Percentiles rank a stretch among this genome's conserved stretches.
Conservation (phyloP, 257 asterid species). For the Craterostigma plantagineum region DNA sequence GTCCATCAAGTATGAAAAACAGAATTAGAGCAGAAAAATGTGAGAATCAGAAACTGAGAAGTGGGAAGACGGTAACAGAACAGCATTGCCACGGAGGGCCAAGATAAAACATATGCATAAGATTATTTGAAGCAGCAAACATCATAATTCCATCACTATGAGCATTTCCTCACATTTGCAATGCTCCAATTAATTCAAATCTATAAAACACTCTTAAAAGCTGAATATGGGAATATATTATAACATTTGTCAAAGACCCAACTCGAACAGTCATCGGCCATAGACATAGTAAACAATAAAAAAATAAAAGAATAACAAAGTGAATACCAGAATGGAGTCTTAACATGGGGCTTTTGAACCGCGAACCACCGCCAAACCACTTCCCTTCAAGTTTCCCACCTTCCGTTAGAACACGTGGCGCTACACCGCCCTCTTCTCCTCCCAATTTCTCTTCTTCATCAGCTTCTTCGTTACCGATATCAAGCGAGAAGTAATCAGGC, state of each 20-base stretch:
- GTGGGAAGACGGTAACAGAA: too few species aligned
- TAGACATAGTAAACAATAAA: neutral
- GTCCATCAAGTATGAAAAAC: neutral
- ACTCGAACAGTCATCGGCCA: neutral
- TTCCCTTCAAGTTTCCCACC: slow-evolving; percentile 53
- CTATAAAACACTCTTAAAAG: neutral
- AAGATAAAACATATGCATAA: too few species aligned
- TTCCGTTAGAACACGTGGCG: slow-evolving; percentile 14
- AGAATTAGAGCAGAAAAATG: neutral
- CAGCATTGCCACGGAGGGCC: too few species aligned
- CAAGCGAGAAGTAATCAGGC: slow-evolving; percentile 73
- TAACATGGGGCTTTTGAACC: slow-evolving; percentile 76
- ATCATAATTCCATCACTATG: too few species aligned
- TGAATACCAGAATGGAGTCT: slow-evolving; percentile 74
- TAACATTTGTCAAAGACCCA: neutral
- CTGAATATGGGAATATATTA: too few species aligned
- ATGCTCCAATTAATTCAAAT: too few species aligned
- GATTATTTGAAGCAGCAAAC: too few species aligned
- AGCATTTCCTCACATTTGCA: too few species aligned
- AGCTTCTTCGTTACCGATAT: slow-evolving; percentile 10
- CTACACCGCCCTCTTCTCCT: slow-evolving; percentile 8
- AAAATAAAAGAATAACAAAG: slow-evolving; percentile 1
- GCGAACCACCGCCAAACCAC: slow-evolving; percentile 73
- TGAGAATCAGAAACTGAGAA: too few species aligned
- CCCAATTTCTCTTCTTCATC: slow-evolving; percentile 15